phyloP scores from a whole-genome alignment of 2,329 filamentous ascomycete genomes.

The Hymenoscyphus repandus region DNA sequence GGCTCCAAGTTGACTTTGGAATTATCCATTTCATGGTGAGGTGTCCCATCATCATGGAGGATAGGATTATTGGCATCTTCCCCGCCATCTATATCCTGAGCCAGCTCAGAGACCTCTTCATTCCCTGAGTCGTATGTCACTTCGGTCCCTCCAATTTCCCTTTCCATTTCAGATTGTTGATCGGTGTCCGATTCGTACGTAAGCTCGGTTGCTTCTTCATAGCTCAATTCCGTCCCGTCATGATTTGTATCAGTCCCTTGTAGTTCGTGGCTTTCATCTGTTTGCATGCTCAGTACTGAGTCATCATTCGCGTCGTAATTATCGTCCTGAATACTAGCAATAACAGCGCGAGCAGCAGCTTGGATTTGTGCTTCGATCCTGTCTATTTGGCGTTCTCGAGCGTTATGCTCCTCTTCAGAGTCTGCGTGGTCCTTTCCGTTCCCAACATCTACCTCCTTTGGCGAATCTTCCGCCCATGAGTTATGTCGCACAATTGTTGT shows the following conservation, averaged over 20 bases:
- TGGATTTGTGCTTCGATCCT: slow-evolving; percentile 48
- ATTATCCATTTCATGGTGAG: too few relatives aligned
- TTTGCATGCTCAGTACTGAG: slow-evolving; percentile 31
- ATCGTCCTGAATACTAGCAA: slow-evolving; percentile 41
- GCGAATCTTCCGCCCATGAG: slow-evolving; percentile 4
- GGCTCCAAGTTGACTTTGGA: too few relatives aligned
- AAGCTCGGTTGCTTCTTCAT: slow-evolving; percentile 21
- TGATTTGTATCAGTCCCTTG: slow-evolving; percentile 28
- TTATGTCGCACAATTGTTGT: slow-evolving; percentile 24
- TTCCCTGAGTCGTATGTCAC: slow-evolving; percentile 8
- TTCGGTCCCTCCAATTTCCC: background rate
- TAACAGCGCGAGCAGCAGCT: slow-evolving; percentile 45
- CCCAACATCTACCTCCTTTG: background rate
- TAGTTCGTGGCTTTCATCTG: slow-evolving; percentile 27
- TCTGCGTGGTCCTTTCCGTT: slow-evolving; percentile 6
- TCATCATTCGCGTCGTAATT: slow-evolving; percentile 27
- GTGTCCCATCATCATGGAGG: too few relatives aligned
- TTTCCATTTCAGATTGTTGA: slow-evolving; percentile 1
- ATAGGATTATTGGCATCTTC: background rate
- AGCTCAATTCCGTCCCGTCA: slow-evolving; percentile 19
- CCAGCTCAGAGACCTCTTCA: slow-evolving; percentile 5
- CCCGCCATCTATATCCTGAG: background rate
- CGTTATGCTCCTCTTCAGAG: slow-evolving; percentile 16
- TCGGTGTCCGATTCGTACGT: slow-evolving; percentile 6
- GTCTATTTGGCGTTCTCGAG: slow-evolving; percentile 23